A percentile compares a stretch with the other conserved stretches of the same genome.
Conservation (phyloP, 83 land plant genomes). For the Thuja plicata region DNA sequence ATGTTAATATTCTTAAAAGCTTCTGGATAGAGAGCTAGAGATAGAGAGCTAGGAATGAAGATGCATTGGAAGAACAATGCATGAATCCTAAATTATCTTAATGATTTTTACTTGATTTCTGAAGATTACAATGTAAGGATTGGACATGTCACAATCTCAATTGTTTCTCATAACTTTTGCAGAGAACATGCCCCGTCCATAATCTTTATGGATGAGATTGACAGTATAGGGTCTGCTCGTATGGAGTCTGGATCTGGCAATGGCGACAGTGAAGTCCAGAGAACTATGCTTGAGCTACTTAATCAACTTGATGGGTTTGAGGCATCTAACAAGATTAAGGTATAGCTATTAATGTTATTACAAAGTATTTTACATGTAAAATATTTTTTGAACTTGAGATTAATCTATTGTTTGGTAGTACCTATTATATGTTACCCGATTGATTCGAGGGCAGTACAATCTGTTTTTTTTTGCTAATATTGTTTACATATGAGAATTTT, state of each 20-base stretch:
- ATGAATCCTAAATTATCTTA: not conserved
- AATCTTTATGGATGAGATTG: constrained; percentile 98
- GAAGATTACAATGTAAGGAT: not conserved
- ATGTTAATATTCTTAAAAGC: no score
- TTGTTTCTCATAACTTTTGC: constrained; percentile 6
- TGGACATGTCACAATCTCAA: not conserved
- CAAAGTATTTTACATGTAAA: not conserved
- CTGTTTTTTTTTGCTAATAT: not conserved
- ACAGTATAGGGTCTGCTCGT: constrained; percentile 96
- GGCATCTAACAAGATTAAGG: constrained; percentile 97
- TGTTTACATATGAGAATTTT: not conserved
- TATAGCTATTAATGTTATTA: not conserved
- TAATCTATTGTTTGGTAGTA: not conserved
- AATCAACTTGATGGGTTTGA: constrained; percentile 99
- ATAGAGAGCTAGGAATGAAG: not conserved
- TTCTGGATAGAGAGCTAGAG: no score
- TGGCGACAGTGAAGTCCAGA: constrained; percentile 99
- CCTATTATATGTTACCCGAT: not conserved
- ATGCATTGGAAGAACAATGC: not conserved
- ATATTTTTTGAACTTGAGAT: not conserved
- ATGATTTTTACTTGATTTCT: not conserved
- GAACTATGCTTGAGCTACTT: constrained; percentile 97
- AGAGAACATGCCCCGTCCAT: constrained; percentile 99
- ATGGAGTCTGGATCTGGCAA: constrained; percentile 97
- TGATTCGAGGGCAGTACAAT: not conserved